These are phyloP conservation scores for Kwoniella europaea DNA, from an alignment of 768 basidiomycete genomes.

Conservation along the genomic window DNA sequence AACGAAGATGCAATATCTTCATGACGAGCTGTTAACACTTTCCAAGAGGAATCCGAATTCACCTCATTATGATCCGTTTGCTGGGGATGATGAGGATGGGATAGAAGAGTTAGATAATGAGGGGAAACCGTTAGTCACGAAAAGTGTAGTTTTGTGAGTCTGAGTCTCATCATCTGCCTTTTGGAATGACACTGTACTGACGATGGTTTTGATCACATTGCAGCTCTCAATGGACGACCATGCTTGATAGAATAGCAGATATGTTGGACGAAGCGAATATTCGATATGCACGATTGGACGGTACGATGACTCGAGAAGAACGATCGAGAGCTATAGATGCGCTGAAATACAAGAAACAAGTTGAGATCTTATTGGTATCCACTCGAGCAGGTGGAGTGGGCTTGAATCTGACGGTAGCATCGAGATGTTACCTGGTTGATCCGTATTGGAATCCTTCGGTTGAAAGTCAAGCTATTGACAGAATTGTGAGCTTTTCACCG, in stretches of 20 bases:
- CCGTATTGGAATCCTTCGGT: constrained; percentile 98
- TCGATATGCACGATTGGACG: constrained; percentile 88
- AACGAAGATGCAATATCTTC: constrained; percentile 84
- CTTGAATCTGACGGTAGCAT: constrained; percentile 88
- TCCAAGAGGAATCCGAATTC: constrained; percentile 86
- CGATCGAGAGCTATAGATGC: constrained; percentile 89
- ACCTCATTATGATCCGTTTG: constrained; percentile 75
- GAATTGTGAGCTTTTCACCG: too few relatives aligned
- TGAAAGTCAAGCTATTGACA: constrained; percentile 96
- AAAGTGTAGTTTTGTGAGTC: constrained; percentile 94
- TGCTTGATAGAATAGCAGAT: constrained; percentile 81
- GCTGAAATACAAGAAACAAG: constrained; percentile 82
- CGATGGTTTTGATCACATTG: not conserved
- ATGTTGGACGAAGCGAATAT: constrained; percentile 82
- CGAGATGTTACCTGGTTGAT: constrained; percentile 95
- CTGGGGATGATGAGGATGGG: constrained; percentile 63
- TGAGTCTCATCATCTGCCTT: not conserved
- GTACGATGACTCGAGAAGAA: constrained; percentile 97
- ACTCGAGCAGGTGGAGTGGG: constrained; percentile 97
- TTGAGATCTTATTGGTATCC: constrained; percentile 94
- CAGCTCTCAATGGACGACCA: constrained; percentile 92
- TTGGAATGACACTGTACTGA: not conserved
- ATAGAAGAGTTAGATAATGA: constrained; percentile 77
- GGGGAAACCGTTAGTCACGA: constrained; percentile 74
- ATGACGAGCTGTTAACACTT: constrained; percentile 77